Base-by-base conservation (phyloP, 179 eudicot species). In the Spinacia oleracea region DNA sequence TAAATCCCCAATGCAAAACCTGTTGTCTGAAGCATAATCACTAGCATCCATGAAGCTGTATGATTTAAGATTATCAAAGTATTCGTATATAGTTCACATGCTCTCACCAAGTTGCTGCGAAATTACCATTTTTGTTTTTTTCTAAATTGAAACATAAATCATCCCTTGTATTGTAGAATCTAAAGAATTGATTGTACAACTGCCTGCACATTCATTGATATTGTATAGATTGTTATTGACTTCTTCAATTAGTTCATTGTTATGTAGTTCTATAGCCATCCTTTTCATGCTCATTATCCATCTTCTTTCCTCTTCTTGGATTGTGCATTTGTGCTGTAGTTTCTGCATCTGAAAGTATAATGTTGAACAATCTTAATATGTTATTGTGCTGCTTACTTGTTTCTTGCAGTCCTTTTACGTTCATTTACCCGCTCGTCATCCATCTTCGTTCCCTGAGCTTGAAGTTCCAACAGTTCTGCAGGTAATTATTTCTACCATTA, bases 391-490 rank as follows among this genome's bases (percentile, higher is more conserved):
- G 31, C 75, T 79, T 75, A 21, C 56, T 40, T 70, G 32, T 77
- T 76, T 83, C 59, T 80, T 76, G 85, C 97, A 96, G 99, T 90
- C 98, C 55, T 88, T 96, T 73, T 92, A 88, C 84, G 92, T 94
- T 70, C 99, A 96, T 81, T 82, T 96, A 85, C 97, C 97, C 25
- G 89, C 96, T 79, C 91, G 89, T 77, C 92, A 92, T 84, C 97
- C 98, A 31, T 92, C 96, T 83, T 88, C 97, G 46, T 94, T 89
- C 70, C 97, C 93, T 20, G 99, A 96, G 81, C 83, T 96, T 80
- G 99, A 96, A 87, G 87, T 96, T 67, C 98, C 99, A 35, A 94
- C 97, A 56, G 95, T 92, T 78, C 77, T 94, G 73, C 98, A 96
- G 98, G 97, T 96, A 87, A 25, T 40, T 76, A 11, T 76, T 59